phyloP scores from a whole-genome alignment of 257 asterid species.

The Solanum dulcamara region DNA sequence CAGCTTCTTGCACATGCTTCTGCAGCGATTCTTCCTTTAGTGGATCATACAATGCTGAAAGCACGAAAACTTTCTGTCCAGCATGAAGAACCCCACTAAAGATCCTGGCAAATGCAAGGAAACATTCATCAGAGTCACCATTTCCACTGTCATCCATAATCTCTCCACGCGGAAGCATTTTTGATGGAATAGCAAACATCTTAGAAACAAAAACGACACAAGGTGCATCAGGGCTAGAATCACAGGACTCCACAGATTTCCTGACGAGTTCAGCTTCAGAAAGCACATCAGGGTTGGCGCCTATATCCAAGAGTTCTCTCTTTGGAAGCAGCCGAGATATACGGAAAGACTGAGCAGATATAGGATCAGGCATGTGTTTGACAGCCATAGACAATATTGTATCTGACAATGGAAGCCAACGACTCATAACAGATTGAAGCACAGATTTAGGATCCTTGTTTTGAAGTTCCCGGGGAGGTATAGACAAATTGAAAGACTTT shows the following conservation, averaged over 20 bases:
- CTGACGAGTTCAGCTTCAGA: slow-evolving; percentile 59
- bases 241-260: slow-evolving; percentile 69
- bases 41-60: slow-evolving; percentile 79
- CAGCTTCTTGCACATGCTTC: slow-evolving; percentile 80
- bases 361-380: slow-evolving; percentile 68
- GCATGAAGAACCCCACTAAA: slow-evolving; percentile 76
- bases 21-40: slow-evolving; percentile 50
- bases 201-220: slow-evolving; percentile 83
- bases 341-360: slow-evolving; percentile 66
- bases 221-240: slow-evolving; percentile 59
- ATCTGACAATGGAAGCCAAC: slow-evolving; percentile 85
- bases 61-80: slow-evolving; percentile 73
- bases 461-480: slow-evolving; percentile 81
- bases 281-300: slow-evolving; percentile 38
- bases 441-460: slow-evolving; percentile 69
- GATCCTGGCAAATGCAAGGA: slow-evolving; percentile 91
- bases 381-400: slow-evolving; percentile 72
- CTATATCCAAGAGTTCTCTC: slow-evolving; percentile 29
- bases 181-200: slow-evolving; percentile 84
- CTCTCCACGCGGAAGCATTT: slow-evolving; percentile 89
- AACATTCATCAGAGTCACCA: slow-evolving; percentile 78
- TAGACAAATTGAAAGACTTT: slow-evolving; percentile 56
- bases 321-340: slow-evolving; percentile 72
- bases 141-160: slow-evolving; percentile 22
- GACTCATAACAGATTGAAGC: slow-evolving; percentile 87